Conservation (phyloP, 2,329 filamentous ascomycete genomes). For the Exutisphaerella laricina region DNA sequence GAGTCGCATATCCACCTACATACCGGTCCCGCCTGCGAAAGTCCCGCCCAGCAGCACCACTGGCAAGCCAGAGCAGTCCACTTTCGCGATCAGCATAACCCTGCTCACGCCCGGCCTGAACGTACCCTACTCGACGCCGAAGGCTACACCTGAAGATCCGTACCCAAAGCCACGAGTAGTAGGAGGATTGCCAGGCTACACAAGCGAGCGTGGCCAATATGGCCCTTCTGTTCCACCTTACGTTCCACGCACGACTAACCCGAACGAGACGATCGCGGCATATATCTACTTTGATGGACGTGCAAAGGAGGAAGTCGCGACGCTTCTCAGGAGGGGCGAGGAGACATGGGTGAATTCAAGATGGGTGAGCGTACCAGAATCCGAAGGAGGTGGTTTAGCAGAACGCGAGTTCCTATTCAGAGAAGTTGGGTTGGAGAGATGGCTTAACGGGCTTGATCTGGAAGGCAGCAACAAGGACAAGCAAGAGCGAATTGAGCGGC, state of each 20-base stretch:
- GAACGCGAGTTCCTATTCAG: conserved; percentile 97
- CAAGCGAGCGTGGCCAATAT: conserved; percentile 49
- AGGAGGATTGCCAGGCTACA: conserved; percentile 58
- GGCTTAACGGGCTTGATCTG: conserved; percentile 94
- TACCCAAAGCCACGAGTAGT: conserved; percentile 78
- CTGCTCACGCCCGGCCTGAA: conserved; percentile 81
- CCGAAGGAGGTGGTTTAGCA: conserved; percentile 87
- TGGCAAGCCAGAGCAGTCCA: conserved; percentile 82
- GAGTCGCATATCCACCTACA: conserved; percentile 93
- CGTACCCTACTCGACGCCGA: conserved; percentile 88
- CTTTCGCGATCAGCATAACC: conserved; percentile 97
- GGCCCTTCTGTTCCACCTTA: conserved; percentile 68
- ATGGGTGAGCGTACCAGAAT: conserved; percentile 90
- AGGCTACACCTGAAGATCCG: conserved; percentile 68
- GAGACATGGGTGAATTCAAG: conserved; percentile 99
- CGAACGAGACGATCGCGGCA: conserved; percentile 94
- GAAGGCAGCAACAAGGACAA: conserved; percentile 68
- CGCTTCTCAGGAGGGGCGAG: conserved; percentile 81
- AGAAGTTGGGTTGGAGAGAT: conserved; percentile 90
- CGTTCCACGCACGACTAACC: conserved; percentile 82
- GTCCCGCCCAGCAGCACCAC: conserved; percentile 59
- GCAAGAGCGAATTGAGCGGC: conserved; percentile 67
- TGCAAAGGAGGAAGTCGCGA: conserved; percentile 94
- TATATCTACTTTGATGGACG: conserved; percentile 99
- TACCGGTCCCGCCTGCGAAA: conserved; percentile 86